Percentiles rank a stretch among this genome's conserved stretches.
Conservation (phyloP, 768 basidiomycete genomes). For the Tulasnella sp. region DNA sequence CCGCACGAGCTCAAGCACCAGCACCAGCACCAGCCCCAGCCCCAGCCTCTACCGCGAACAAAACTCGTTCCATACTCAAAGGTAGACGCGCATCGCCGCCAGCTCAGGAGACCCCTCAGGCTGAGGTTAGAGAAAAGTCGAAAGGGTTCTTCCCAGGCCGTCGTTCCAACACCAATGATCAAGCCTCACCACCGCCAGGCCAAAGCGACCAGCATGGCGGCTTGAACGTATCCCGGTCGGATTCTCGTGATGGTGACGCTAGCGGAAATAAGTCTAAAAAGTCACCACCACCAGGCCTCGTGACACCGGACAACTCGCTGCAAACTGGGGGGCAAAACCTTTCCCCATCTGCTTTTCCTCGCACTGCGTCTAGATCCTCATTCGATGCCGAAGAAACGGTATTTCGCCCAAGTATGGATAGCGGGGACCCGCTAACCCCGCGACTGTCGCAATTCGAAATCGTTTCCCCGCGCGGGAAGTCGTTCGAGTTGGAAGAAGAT, state of each 20-base stretch:
- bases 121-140: neutral
- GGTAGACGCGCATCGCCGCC: neutral
- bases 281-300: neutral
- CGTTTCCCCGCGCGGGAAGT: slow-evolving; percentile 11
- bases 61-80: slow-evolving; percentile 13
- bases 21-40: neutral
- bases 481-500: slow-evolving; percentile 13
- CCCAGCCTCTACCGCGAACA: neutral
- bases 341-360: slow-evolving; percentile 12
- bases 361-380: slow-evolving; percentile 10
- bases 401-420: slow-evolving; percentile 16
- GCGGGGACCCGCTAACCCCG: slow-evolving; percentile 16
- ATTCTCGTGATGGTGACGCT: too few species aligned
- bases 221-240: too few species aligned
- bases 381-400: slow-evolving; percentile 14
- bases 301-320: neutral
- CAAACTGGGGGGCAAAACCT: neutral
- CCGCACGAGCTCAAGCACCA: neutral
- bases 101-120: neutral
- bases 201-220: too few species aligned
- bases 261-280: neutral
- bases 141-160: too few species aligned
- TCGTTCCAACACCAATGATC: too few species aligned
- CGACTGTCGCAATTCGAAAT: slow-evolving; percentile 22
- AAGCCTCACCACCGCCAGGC: too few species aligned